Base-by-base conservation (phyloP, 2,329 filamentous ascomycete genomes). In the Cladorrhinum sp. region DNA sequence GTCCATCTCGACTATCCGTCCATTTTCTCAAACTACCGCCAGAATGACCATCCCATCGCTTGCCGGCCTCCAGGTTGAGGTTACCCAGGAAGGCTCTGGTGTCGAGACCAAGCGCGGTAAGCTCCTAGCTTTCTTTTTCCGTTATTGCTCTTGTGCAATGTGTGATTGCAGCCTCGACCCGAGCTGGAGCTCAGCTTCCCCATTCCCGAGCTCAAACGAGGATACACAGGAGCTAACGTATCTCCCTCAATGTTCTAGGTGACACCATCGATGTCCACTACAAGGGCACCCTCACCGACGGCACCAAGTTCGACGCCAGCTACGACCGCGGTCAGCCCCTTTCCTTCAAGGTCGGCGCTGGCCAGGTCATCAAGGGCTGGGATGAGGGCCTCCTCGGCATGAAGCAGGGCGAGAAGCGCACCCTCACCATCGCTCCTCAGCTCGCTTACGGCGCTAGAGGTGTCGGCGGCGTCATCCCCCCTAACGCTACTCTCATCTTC, bases 311-410 rank as follows among this genome's bases (percentile, higher is more conserved):
- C 59, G 68, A 70, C 26, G 10, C 61, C 8, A 70, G 68, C 65
- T 65, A 63, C 57, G 58, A 68, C 57, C 68, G 68, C 28, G 54
- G 59, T 21, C 6, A 51, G 8, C 67, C 68, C 12, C 90, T 70
- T 50, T 54, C 54, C 39, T 70, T 70, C 66, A 65, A 51, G 3
- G 66, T 65, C 46, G 68, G 68, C 53, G 2, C 53, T 10, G 68
- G 68, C 42, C 62, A 66, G 60, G 68, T 70, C 55, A 70, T 70
- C 64, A 62, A 67, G 65, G 68, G 68, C 60, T 70, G 68, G 68
- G 68, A 70, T 16, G 59, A 67, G 62, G 68, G 68, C 39, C 67
- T 70, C 20, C 61, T 69, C 18, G 67, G 67, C 61, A 70, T 70
- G 68, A 69, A 70, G 67, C 49, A 68, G 21, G 68, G 68, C 57